Percentiles rank a stretch among this genome's conserved stretches.
Evolutionary conservation across 1,284 basidiomycete genomes (phyloP).

Genomic region (Xerocomus subilludens): DNA sequence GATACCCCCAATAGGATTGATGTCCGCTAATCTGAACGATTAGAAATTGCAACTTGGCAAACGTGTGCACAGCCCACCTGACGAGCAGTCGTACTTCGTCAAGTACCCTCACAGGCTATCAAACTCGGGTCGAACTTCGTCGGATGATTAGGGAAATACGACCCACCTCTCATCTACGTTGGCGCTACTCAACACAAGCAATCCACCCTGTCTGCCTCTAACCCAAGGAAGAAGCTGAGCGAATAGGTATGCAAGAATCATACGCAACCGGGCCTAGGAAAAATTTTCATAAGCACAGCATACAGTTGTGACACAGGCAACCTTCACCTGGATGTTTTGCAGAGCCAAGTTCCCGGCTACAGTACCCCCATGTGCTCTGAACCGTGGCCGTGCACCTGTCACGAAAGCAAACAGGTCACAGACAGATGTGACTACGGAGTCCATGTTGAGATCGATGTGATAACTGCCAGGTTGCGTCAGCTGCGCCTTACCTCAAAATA

Average conservation of each 20-base stretch:
- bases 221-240: slow-evolving; percentile 97
- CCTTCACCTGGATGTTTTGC: slow-evolving; percentile 91
- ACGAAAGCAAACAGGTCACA: slow-evolving; percentile 86
- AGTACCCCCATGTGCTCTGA: slow-evolving; percentile 89
- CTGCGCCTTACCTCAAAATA: neutral
- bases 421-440: slow-evolving; percentile 87
- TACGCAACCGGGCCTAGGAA: slow-evolving; percentile 84
- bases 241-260: slow-evolving; percentile 98
- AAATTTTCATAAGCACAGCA: neutral
- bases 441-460: slow-evolving; percentile 97
- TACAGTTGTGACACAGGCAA: neutral
- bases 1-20: slow-evolving; percentile 98
- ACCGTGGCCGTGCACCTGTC: slow-evolving; percentile 85
- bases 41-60: neutral
- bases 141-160: neutral
- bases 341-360: slow-evolving; percentile 93
- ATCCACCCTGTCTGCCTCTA: slow-evolving; percentile 82
- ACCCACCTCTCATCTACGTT: slow-evolving; percentile 95
- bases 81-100: slow-evolving; percentile 97
- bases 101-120: slow-evolving; percentile 91
- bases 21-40: slow-evolving; percentile 73
- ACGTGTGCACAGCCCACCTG: slow-evolving; percentile 60
- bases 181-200: slow-evolving; percentile 95
- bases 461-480: slow-evolving; percentile 66
- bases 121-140: slow-evolving; percentile 8